Percentiles rank a stretch among this genome's conserved stretches.
These are phyloP conservation scores for Mantamonas sphyraenae DNA, from an alignment of 78 protist species.

Conservation along the genomic window DNA sequence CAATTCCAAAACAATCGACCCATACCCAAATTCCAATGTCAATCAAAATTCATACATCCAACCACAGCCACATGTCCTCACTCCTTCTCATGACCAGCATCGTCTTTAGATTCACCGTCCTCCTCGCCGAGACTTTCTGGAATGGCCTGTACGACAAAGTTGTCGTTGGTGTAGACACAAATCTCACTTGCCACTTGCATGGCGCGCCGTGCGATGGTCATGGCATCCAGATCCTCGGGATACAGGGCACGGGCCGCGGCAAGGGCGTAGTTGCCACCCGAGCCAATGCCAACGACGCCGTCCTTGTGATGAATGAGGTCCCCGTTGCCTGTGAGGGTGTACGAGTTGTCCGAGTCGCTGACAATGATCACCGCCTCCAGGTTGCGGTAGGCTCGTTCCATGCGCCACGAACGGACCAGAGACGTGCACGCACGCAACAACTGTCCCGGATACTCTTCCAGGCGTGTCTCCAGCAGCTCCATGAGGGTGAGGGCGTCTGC, in stretches of 20 bases:
- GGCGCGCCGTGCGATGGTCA: slow-evolving; percentile 22
- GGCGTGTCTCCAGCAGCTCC: slow-evolving; percentile 37
- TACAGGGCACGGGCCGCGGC: slow-evolving; percentile 46
- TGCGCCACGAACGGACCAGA: slow-evolving; percentile 39
- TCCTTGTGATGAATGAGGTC: slow-evolving; percentile 29
- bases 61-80: too few relatives aligned
- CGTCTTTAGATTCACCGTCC: too few relatives aligned
- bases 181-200: slow-evolving; percentile 35
- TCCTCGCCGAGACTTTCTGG: too few relatives aligned
- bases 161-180: slow-evolving; percentile 23
- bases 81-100: too few relatives aligned
- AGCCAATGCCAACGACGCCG: slow-evolving; percentile 41
- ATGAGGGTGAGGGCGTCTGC: slow-evolving; percentile 46
- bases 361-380: slow-evolving; percentile 42
- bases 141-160: too few relatives aligned
- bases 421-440: slow-evolving; percentile 35
- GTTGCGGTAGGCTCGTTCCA: slow-evolving; percentile 24
- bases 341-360: not conserved
- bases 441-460: slow-evolving; percentile 35
- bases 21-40: too few relatives aligned
- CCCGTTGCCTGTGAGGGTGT: slow-evolving; percentile 30
- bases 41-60: too few relatives aligned
- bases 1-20: too few relatives aligned
- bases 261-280: slow-evolving; percentile 31
- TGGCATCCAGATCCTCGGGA: slow-evolving; percentile 16